phyloP scores from a whole-genome alignment of 768 basidiomycete genomes.

The Amanita rubescens region DNA sequence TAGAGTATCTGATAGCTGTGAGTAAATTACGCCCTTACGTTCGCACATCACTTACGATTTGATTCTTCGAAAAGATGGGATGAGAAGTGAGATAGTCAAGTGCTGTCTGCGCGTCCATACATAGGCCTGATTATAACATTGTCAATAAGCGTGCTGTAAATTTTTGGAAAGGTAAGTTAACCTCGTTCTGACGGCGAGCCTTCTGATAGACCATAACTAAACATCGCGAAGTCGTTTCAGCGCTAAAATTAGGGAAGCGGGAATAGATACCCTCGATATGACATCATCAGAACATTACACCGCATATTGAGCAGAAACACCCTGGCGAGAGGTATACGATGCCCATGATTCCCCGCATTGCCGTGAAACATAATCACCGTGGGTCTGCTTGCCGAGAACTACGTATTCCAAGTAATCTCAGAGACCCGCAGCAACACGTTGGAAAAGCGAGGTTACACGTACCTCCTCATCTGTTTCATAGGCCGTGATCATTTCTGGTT shows the following conservation, averaged over 20 bases:
- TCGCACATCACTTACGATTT: constrained; percentile 42
- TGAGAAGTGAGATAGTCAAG: constrained; percentile 68
- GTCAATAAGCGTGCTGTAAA: not conserved
- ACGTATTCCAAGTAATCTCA: not conserved
- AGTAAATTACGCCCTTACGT: not conserved
- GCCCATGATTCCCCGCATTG: constrained; percentile 81
- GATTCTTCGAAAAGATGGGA: constrained; percentile 55
- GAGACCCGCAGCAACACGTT: not conserved
- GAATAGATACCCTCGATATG: constrained; percentile 74
- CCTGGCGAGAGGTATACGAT: constrained; percentile 81
- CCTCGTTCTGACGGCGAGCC: constrained; percentile 84
- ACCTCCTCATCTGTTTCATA: constrained; percentile 55
- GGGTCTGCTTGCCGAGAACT: constrained; percentile 53
- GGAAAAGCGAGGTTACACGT: not conserved
- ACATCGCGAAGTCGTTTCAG: not conserved
- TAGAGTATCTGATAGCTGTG: constrained; percentile 50
- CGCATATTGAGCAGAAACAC: constrained; percentile 78
- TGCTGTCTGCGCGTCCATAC: constrained; percentile 78
- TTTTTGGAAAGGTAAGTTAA: constrained; percentile 18
- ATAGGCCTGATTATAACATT: constrained; percentile 43
- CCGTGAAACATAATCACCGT: constrained; percentile 94
- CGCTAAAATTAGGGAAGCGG: not conserved
- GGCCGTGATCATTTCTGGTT: constrained; percentile 26
- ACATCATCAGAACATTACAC: constrained; percentile 92
- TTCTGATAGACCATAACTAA: constrained; percentile 82